Base-by-base conservation (phyloP, 169 alveolate genomes). In the Plasmodium yoelii region DNA sequence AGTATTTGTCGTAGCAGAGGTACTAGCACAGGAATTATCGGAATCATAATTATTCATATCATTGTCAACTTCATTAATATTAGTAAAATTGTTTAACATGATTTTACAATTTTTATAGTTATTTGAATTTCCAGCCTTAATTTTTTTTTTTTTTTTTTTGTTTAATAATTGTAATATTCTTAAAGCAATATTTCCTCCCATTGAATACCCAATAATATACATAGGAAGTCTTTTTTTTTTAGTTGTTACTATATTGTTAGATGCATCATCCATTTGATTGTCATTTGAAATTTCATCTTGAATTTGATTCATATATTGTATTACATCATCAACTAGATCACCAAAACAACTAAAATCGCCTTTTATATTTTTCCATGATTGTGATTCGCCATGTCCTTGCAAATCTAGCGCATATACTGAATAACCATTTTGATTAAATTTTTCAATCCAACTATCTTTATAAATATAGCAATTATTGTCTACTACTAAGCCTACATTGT, bases 171-270 rank as follows among this genome's bases (percentile, higher is more conserved):
- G 84, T 65, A 87, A 87, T 34, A 74, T 59, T 18, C 94, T 34
- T 42, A 89, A 63, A 19, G 64, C 95, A 18, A 92, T 87, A 87
- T 84, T 84, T 13, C 95, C 95, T 10, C 95, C 95, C 95, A 92
- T 89, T 26, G 93, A 87, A 44, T 80, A 24, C 24, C 95, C 95
- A 5, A 69, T 18, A 44, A 92, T 63, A 80, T 60, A 87, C 13
- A 73, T 71, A 49, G 77, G 91, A 34, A 42, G 61, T 15, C 10
- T 65, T 26, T 34, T 61, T 24, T 19, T 61, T 13, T 42, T 61
- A 5, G 39, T 63, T 5, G 65, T 75, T 12, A 5, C 1, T 24
- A 72, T 44, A n/a, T 75, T 67, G 34, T 42, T 64, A 42, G 39
- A 9, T 19, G 0, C 71, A 34, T 57, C 8, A 51, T 53, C 24